Conservation (phyloP, 169 alveolate species). For the Plasmodium blacklocki region DNA sequence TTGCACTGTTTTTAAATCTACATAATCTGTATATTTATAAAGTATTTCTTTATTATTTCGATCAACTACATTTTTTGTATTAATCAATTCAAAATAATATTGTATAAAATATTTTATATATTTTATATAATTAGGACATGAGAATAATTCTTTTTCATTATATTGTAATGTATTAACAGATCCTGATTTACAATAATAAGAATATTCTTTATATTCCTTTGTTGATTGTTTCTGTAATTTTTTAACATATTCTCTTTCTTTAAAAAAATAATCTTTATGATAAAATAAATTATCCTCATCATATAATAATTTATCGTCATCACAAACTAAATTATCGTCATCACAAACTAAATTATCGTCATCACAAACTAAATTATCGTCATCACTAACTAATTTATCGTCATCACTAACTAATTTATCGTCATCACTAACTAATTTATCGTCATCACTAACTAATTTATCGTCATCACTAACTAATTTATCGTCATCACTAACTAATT, state of each 20-base stretch:
- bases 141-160: conserved; percentile 14
- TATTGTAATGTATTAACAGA: not conserved
- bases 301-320: not conserved
- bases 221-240: not conserved
- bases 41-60: conserved; percentile 42
- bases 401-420: not conserved
- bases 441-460: not conserved
- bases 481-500: not conserved
- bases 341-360: conserved; percentile 1
- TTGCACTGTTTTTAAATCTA: conserved; percentile 49
- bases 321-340: not conserved
- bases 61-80: conserved; percentile 59
- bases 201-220: not conserved
- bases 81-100: conserved; percentile 51
- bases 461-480: not conserved
- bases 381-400: not conserved
- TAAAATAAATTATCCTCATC: not conserved
- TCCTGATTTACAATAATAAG: not conserved
- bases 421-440: no score
- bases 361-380: not conserved
- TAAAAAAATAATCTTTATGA: conserved; percentile 6
- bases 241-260: conserved; percentile 6
- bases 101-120: conserved; percentile 43
- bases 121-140: conserved; percentile 58
- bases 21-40: conserved; percentile 59